Evolutionary conservation across 805 yeast species (phyloP).

Genomic region (Metschnikowia cubensis): DNA sequence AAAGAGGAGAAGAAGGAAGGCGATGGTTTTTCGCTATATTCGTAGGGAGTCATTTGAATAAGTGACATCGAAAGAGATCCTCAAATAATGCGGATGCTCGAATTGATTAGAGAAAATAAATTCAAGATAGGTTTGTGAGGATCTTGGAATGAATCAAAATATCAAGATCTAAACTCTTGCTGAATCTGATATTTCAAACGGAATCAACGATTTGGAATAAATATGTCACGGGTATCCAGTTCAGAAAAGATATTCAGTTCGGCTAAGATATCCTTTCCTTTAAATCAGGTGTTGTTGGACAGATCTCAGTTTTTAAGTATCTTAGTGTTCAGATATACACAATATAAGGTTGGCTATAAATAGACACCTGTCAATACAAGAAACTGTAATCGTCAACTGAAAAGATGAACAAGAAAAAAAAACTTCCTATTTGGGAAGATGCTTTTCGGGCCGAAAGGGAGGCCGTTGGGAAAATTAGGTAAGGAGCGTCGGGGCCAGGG

Average conservation of each 20-base stretch:
- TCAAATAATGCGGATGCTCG: background rate
- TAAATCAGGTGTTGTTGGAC: background rate
- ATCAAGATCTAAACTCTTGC: no score
- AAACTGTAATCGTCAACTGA: background rate
- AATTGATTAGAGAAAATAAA: background rate
- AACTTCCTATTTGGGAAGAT: no score
- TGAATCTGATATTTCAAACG: no score
- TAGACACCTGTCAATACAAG: background rate
- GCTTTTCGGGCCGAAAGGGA: background rate
- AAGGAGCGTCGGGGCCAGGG: conserved; percentile 4
- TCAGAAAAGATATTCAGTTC: no score
- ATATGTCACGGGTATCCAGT: no score
- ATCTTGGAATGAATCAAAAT: no score
- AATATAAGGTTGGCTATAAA: background rate
- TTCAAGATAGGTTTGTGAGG: background rate
- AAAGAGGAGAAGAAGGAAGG: conserved; percentile 5
- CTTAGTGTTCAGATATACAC: background rate
- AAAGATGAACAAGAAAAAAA: background rate
- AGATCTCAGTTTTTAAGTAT: no score
- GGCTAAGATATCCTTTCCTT: background rate
- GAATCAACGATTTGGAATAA: no score
- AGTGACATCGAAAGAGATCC: conserved; percentile 6
- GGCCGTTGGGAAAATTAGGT: background rate
- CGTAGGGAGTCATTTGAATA: conserved; percentile 21
- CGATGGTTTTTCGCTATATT: conserved; percentile 14